These are phyloP conservation scores for Phytophthora macrochlamydospora DNA, from an alignment of 352 stramenopile species.

Conservation along the genomic window DNA sequence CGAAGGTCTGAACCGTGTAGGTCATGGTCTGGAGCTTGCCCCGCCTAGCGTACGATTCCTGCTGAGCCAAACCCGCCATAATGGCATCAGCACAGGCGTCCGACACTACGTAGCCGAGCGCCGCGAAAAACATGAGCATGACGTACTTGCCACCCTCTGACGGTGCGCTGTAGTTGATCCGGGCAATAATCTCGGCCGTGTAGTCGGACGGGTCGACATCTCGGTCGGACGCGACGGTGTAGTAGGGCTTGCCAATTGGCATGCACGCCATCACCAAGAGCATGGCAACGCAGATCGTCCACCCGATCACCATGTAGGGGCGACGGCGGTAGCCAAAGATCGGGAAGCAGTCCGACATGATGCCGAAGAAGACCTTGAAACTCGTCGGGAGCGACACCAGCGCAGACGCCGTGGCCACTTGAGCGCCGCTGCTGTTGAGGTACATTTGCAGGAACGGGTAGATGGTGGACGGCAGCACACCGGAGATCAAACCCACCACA, in stretches of 20 bases:
- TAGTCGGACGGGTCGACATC: constrained; percentile 33
- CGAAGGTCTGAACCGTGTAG: constrained; percentile 45
- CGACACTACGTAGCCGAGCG: constrained; percentile 50
- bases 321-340: constrained; percentile 56
- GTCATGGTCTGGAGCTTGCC: constrained; percentile 57
- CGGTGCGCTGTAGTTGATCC: constrained; percentile 47
- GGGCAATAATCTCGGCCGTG: constrained; percentile 30
- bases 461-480: constrained; percentile 36
- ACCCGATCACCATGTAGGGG: constrained; percentile 62
- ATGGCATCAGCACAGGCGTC: constrained; percentile 54
- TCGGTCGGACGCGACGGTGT: constrained; percentile 30
- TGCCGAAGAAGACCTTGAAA: constrained; percentile 66
- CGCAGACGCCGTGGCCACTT: constrained; percentile 40
- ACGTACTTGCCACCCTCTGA: constrained; percentile 37
- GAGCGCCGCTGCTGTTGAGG: constrained; percentile 40
- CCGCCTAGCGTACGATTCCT: constrained; percentile 45
- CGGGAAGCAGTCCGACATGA: constrained; percentile 61
- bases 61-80: constrained; percentile 58
- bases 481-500: constrained; percentile 45
- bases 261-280: constrained; percentile 49
- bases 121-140: constrained; percentile 53
- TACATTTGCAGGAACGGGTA: constrained; percentile 54
- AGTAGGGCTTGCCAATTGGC: constrained; percentile 52
- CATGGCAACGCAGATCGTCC: constrained; percentile 44
- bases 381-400: constrained; percentile 52